Conservation (phyloP, 495 filamentous ascomycete species). For the Trichoderma reesei region DNA sequence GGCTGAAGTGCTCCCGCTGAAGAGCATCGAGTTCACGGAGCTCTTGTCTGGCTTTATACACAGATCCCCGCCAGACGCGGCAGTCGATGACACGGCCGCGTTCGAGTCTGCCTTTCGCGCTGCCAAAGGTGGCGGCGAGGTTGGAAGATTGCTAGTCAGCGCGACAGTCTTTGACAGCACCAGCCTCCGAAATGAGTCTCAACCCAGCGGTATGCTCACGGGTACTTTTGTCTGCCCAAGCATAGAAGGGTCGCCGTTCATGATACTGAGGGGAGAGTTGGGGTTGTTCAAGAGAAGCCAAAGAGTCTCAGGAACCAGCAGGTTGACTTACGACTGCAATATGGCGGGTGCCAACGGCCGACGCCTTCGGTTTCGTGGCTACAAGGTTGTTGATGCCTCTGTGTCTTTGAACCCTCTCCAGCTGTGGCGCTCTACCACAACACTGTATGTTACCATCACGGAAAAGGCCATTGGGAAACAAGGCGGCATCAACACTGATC, state of each 20-base stretch:
- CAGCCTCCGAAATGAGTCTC: constrained; percentile 32
- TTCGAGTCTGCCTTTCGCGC: constrained; percentile 46
- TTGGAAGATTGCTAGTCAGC: constrained; percentile 51
- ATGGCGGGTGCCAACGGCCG: constrained; percentile 44
- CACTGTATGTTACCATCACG: constrained; percentile 48
- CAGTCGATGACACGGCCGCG: constrained; percentile 35
- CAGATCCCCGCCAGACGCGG: constrained; percentile 28
- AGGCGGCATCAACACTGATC: constrained; percentile 10
- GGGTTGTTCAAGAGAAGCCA: constrained; percentile 47
- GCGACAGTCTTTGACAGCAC: constrained; percentile 44
- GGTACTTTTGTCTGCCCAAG: constrained; percentile 54
- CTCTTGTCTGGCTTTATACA: constrained; percentile 56
- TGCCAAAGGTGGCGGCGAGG: constrained; percentile 41
- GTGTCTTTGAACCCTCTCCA: constrained; percentile 42
- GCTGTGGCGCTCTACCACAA: constrained; percentile 55
- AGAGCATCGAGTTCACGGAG: constrained; percentile 50
- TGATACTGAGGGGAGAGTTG: constrained; percentile 45
- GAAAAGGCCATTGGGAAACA: constrained; percentile 14
- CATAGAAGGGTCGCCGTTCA: constrained; percentile 47
- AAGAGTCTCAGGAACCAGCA: constrained; percentile 45
- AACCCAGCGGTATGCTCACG: constrained; percentile 46
- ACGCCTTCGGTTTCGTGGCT: constrained; percentile 48
- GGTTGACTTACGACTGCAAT: constrained; percentile 52
- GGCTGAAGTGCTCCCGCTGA: constrained; percentile 18
- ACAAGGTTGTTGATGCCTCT: constrained; percentile 51